Percentiles rank a stretch among this genome's conserved stretches.
Conservation (phyloP, 441 rosid species). For the Erodium texanum region DNA sequence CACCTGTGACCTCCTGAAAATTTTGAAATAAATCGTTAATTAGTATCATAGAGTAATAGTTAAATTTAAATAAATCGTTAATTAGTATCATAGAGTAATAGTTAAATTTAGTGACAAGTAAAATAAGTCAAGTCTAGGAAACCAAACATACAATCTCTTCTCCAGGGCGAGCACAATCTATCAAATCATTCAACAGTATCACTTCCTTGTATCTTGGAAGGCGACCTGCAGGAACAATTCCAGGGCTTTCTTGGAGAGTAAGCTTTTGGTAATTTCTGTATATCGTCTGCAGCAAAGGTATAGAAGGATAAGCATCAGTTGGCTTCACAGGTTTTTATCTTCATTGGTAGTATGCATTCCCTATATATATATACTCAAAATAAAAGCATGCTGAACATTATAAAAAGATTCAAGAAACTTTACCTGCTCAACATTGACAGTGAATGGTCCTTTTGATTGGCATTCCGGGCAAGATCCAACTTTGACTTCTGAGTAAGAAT, state of each 20-base stretch:
- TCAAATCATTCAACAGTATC: slow-evolving; percentile 81
- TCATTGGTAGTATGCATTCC: not conserved
- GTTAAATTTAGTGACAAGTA: slow-evolving; percentile 5
- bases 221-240: slow-evolving; percentile 97
- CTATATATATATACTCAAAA: not conserved
- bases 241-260: slow-evolving; percentile 97
- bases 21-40: slow-evolving; percentile 7
- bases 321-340: not conserved
- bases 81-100: not conserved
- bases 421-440: slow-evolving; percentile 94
- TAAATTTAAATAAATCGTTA: slow-evolving; percentile 12
- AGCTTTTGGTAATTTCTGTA: slow-evolving; percentile 96
- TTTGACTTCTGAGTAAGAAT: slow-evolving; percentile 94
- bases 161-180: slow-evolving; percentile 96
- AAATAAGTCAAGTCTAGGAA: slow-evolving; percentile 14
- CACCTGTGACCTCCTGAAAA: slow-evolving; percentile 85
- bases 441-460: slow-evolving; percentile 95
- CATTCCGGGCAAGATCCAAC: slow-evolving; percentile 98
- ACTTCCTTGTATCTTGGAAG: slow-evolving; percentile 99
- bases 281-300: slow-evolving; percentile 55
- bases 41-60: too few relatives aligned
- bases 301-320: slow-evolving; percentile 4
- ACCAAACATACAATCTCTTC: slow-evolving; percentile 71
- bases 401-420: slow-evolving; percentile 8
- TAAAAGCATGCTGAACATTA: not conserved